Percentiles rank a stretch among this genome's conserved stretches.
These are phyloP conservation scores for Tolypocladium guangdongense DNA, from an alignment of 2,329 filamentous ascomycete species.

Conservation along the genomic window DNA sequence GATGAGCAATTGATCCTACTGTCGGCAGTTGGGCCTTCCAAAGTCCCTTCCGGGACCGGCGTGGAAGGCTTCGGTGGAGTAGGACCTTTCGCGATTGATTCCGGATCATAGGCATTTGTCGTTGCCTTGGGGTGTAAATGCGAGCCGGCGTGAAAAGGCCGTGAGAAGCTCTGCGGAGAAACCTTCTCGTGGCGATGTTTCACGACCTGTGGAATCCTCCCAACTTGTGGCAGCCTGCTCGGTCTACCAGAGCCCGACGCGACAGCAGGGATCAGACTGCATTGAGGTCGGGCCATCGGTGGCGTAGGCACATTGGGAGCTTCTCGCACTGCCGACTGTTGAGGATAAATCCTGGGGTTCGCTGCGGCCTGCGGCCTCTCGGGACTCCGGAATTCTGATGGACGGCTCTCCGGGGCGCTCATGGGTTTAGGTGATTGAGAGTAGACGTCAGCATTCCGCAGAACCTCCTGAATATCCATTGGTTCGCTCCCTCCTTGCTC, in stretches of 20 bases:
- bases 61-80: slow-evolving; percentile 30
- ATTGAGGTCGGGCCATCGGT: not conserved
- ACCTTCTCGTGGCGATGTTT: slow-evolving; percentile 55
- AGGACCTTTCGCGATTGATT: slow-evolving; percentile 38
- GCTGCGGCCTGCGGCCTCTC: not conserved
- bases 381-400: too few relatives aligned
- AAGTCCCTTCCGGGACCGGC: slow-evolving; percentile 23
- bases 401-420: not conserved
- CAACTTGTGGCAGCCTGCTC: slow-evolving; percentile 68
- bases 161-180: slow-evolving; percentile 72
- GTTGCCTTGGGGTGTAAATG: slow-evolving; percentile 22
- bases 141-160: slow-evolving; percentile 57
- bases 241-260: slow-evolving; percentile 8
- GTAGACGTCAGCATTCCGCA: slow-evolving; percentile 37
- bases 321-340: not conserved
- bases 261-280: not conserved
- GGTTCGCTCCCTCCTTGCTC: slow-evolving; percentile 39
- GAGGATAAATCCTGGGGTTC: not conserved
- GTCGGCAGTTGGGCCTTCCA: slow-evolving; percentile 23
- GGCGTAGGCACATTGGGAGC: not conserved
- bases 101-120: slow-evolving; percentile 15
- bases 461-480: slow-evolving; percentile 29
- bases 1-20: slow-evolving; percentile 19
- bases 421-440: slow-evolving; percentile 8
- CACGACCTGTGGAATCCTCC: slow-evolving; percentile 74